A percentile compares a stretch with the other conserved stretches of the same genome.
phyloP scores from a whole-genome alignment of 257 asterid genomes.

The Haberlea rhodopensis region DNA sequence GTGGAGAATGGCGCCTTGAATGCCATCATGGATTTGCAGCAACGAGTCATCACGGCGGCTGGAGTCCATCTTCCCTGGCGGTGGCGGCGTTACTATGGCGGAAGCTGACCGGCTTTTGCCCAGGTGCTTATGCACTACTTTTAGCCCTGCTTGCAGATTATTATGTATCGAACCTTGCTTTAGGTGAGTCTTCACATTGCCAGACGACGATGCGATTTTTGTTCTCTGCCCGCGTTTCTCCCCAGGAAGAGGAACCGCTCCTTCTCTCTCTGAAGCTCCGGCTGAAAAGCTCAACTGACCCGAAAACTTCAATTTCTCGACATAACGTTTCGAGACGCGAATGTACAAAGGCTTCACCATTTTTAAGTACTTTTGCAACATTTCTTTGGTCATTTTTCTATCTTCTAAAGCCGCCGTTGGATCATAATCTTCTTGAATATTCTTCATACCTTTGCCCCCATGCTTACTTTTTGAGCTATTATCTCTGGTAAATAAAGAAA shows the following conservation, averaged over 20 bases:
- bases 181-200: constrained; percentile 31
- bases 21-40: constrained; percentile 76
- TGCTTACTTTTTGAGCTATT: constrained; percentile 43
- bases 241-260: constrained; percentile 3
- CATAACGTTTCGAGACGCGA: constrained; percentile 72
- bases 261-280: neutral
- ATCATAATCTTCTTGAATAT: constrained; percentile 22
- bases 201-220: constrained; percentile 12
- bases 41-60: constrained; percentile 76
- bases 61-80: constrained; percentile 29
- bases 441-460: constrained; percentile 26
- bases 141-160: constrained; percentile 60
- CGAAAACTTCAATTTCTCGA: constrained; percentile 51
- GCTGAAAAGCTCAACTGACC: too few species aligned
- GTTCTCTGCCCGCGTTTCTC: constrained; percentile 28
- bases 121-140: constrained; percentile 54
- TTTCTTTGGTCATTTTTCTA: constrained; percentile 48
- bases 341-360: too few species aligned
- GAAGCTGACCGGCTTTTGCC: constrained; percentile 84
- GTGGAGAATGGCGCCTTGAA: constrained; percentile 81
- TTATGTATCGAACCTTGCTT: constrained; percentile 46
- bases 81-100: constrained; percentile 33
- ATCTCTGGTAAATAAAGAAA: constrained; percentile 58
- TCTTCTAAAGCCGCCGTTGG: constrained; percentile 32
- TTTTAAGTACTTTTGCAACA: too few species aligned